These are phyloP conservation scores for Talaromyces sp. DNA, from an alignment of 2,329 filamentous ascomycete genomes.

Conservation along the genomic window DNA sequence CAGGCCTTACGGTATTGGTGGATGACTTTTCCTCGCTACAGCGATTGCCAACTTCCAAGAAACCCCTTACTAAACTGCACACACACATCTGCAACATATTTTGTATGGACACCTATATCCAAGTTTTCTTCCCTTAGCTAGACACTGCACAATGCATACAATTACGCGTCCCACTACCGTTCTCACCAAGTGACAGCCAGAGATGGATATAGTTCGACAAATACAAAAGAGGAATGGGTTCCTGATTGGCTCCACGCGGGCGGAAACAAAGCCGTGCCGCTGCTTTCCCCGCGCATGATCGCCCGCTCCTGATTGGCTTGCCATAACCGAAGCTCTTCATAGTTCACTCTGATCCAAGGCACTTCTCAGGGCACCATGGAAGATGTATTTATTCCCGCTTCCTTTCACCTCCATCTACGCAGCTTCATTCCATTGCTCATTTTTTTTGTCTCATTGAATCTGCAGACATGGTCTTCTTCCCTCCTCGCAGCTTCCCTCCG, in stretches of 20 bases:
- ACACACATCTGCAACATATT: too few relatives aligned
- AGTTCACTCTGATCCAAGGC: not conserved
- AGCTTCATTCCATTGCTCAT: not conserved
- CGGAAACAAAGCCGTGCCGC: not conserved
- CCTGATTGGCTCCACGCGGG: not conserved
- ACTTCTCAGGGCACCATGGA: not conserved
- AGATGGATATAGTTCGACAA: not conserved
- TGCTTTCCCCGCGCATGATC: not conserved
- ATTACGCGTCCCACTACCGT: too few relatives aligned
- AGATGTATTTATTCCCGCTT: not conserved
- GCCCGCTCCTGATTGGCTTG: not conserved
- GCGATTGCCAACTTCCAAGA: too few relatives aligned
- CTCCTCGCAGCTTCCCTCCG: slow-evolving; percentile 36
- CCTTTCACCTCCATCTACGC: too few relatives aligned
- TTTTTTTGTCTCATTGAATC: too few relatives aligned
- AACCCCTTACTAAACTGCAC: too few relatives aligned
- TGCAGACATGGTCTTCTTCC: slow-evolving; percentile 45
- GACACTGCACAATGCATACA: too few relatives aligned
- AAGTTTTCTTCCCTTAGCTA: too few relatives aligned
- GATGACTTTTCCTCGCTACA: too few relatives aligned
- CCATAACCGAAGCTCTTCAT: not conserved
- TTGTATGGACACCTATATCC: too few relatives aligned
- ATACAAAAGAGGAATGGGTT: not conserved
- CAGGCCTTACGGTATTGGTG: too few relatives aligned
- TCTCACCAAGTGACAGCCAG: too few relatives aligned